Base-by-base conservation (phyloP, 2,329 filamentous ascomycete species). In the Pseudocercospora eumusae region DNA sequence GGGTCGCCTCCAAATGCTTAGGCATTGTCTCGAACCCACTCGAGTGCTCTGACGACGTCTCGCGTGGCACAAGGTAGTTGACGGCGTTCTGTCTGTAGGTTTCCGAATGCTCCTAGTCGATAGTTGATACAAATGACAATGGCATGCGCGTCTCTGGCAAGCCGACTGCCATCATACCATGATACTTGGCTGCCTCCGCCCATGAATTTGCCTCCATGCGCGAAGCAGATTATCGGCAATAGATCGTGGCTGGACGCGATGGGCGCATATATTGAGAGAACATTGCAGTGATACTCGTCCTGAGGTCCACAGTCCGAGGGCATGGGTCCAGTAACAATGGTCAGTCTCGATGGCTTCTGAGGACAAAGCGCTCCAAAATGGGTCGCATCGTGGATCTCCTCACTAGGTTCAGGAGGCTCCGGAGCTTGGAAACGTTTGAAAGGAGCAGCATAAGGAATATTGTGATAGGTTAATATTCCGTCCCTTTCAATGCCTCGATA, bases 1-100 rank as follows among this genome's bases (percentile, higher is more conserved):
- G 56, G 45, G 6, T 58, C 45, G 28, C 56, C 56, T 49, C 56
- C 56, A 33, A 58, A 58, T 1, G 45, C 56, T 36, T 20, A n/a
- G n/a, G 31, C 31, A 20, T 58, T 58, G 10, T 58, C 56, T 21
- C 49, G 42, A 3, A 33, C 31, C 56, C 56, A 58, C 20, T 36
- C 27, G 18, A 58, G 15, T 49, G 56, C 56, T 58, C 49, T 47
- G 18, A 58, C 33, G 20, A 49, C 42, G 36, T 58, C 56, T 15
- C 52, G 36, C 3, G 50, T 53, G 27, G 21, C 50, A 50, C 56
- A 52, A 40, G 56, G 27, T 49, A 27, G 36, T 58, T 49, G 4
- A 31, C 13, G 18, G 28, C 27, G 18, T 21, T 45, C 2, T n/a
- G 42, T 52, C 45, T 58, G 42, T 2, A 58, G 18, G 10, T 47